These are phyloP conservation scores for Tylopilus sp. DNA, from an alignment of 1,284 basidiomycete genomes.

Conservation along the genomic window DNA sequence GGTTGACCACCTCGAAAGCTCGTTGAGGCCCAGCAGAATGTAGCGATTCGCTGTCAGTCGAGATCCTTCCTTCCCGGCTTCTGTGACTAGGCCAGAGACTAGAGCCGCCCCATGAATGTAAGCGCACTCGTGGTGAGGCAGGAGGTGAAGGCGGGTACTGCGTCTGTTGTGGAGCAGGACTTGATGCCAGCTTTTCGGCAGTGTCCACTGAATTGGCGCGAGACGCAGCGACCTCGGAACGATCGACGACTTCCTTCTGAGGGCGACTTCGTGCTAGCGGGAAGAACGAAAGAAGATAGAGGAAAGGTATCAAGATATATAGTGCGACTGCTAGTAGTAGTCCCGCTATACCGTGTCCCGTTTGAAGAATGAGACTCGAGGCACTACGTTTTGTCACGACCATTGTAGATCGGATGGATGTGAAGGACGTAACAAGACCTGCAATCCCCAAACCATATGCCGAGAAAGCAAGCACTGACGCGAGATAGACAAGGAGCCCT, in stretches of 20 bases:
- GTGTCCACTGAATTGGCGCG: conserved; percentile 42
- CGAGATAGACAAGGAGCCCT: conserved; percentile 35
- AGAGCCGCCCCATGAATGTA: conserved; percentile 53
- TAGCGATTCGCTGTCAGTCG: conserved; percentile 49
- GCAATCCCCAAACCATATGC: conserved; percentile 62
- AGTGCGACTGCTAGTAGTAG: conserved; percentile 57
- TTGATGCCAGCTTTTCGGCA: conserved; percentile 46
- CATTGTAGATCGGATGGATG: conserved; percentile 39
- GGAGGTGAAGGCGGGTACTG: conserved; percentile 43
- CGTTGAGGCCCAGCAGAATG: conserved; percentile 43
- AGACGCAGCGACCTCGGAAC: conserved; percentile 24
- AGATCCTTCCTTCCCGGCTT: conserved; percentile 43
- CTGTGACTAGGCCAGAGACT: conserved; percentile 40
- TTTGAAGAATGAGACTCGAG: conserved; percentile 44
- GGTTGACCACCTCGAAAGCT: conserved; percentile 70
- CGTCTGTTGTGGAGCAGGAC: conserved; percentile 35
- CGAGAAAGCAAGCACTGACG: conserved; percentile 40
- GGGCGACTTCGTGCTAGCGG: conserved; percentile 13
- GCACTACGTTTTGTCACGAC: conserved; percentile 34
- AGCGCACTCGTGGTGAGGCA: conserved; percentile 44
- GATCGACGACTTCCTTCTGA: conserved; percentile 21
- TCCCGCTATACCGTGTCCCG: conserved; percentile 59
- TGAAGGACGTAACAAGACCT: conserved; percentile 61
- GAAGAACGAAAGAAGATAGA: conserved; percentile 37
- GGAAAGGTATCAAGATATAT: conserved; percentile 51